These are phyloP conservation scores for Phytophthora citrophthora DNA, from an alignment of 352 stramenopile species.

Conservation along the genomic window DNA sequence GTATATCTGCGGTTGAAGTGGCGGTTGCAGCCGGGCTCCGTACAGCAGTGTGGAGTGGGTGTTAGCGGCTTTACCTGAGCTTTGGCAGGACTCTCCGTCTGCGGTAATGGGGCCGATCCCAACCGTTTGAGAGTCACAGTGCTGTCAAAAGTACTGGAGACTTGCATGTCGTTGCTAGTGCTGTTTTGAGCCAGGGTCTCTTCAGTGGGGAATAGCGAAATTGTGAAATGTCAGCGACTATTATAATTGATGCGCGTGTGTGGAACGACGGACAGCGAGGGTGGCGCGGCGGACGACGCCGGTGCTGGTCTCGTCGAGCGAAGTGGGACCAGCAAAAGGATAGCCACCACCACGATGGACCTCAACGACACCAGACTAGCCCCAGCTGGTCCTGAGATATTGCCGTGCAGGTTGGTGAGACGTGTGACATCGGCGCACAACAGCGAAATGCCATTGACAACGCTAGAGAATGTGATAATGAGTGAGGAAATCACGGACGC, in stretches of 20 bases:
- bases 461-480: constrained; percentile 11
- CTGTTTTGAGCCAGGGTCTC: constrained; percentile 8
- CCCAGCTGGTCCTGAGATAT: constrained; percentile 29
- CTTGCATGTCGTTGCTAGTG: constrained; percentile 8
- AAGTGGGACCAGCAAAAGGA: constrained; percentile 30
- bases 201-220: background rate
- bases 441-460: constrained; percentile 10
- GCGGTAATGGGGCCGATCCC: constrained; percentile 13
- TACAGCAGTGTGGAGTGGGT: constrained; percentile 18
- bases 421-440: constrained; percentile 33
- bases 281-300: constrained; percentile 9
- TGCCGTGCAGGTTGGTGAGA: constrained; percentile 2
- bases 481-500: background rate
- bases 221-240: constrained; percentile 16
- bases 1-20: constrained; percentile 59
- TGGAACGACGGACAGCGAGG: constrained; percentile 25
- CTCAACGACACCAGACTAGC: constrained; percentile 11
- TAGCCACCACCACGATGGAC: constrained; percentile 9
- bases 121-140: constrained; percentile 10
- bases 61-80: constrained; percentile 12
- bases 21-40: constrained; percentile 30
- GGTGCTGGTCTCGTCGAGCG: constrained; percentile 21
- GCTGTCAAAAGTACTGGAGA: constrained; percentile 6
- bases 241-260: constrained; percentile 2
- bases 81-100: constrained; percentile 7